A percentile compares a stretch with the other conserved stretches of the same genome.
phyloP scores from a whole-genome alignment of 768 basidiomycete species.

The Podaxis sp. region DNA sequence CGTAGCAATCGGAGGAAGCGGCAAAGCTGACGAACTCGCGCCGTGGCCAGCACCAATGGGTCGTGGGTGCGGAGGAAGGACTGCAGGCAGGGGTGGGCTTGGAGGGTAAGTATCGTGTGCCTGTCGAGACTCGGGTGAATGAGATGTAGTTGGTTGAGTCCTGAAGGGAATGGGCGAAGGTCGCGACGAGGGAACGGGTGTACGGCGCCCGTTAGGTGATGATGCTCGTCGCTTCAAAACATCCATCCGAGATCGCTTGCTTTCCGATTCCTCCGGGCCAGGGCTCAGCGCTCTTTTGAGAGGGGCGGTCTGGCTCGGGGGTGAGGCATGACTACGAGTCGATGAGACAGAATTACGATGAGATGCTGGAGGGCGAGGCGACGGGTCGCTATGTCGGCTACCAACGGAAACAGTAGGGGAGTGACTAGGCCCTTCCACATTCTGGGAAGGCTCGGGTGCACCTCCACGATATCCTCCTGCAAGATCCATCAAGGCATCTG shows the following conservation, averaged over 20 bases:
- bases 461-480: constrained; percentile 32
- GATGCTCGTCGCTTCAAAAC: constrained; percentile 49
- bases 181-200: constrained; percentile 56
- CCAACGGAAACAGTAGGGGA: constrained; percentile 59
- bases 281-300: constrained; percentile 73
- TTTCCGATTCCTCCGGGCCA: constrained; percentile 50
- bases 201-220: constrained; percentile 41
- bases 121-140: constrained; percentile 64
- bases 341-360: constrained; percentile 71
- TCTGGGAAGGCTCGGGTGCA: constrained; percentile 21
- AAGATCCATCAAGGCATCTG: constrained; percentile 78
- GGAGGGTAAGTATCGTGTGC: constrained; percentile 41
- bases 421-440: constrained; percentile 35
- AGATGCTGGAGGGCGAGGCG: constrained; percentile 43
- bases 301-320: constrained; percentile 39
- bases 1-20: constrained; percentile 68
- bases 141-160: constrained; percentile 56
- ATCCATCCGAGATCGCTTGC: constrained; percentile 65
- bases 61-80: constrained; percentile 71
- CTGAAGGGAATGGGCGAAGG: constrained; percentile 74
- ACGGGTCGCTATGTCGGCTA: constrained; percentile 46
- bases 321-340: constrained; percentile 59
- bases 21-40: constrained; percentile 35
- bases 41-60: constrained; percentile 56
- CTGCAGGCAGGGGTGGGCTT: constrained; percentile 52